These are phyloP conservation scores for Arthrobotrys sinensis DNA, from an alignment of 2,329 filamentous ascomycete genomes.

Conservation along the genomic window DNA sequence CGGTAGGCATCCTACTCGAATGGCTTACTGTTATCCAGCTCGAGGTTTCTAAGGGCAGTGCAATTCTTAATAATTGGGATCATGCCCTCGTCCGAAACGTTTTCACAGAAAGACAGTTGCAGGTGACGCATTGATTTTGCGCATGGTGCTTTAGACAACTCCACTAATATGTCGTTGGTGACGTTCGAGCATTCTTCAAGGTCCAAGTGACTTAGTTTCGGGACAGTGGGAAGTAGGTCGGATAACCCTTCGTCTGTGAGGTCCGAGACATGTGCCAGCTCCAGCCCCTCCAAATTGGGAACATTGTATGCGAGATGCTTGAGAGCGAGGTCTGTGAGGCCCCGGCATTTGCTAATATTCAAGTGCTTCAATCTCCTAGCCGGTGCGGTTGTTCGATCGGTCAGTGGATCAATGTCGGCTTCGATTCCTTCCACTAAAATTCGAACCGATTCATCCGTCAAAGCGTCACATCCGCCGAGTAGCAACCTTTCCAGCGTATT, in stretches of 20 bases:
- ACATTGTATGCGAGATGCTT: slow-evolving; percentile 80
- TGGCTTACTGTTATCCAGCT: slow-evolving; percentile 84
- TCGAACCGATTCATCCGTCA: slow-evolving; percentile 81
- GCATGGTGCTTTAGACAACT: slow-evolving; percentile 83
- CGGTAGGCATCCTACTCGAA: neutral
- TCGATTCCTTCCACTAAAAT: slow-evolving; percentile 82
- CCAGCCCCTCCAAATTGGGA: slow-evolving; percentile 84
- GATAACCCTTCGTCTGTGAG: slow-evolving; percentile 82
- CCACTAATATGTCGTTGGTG: slow-evolving; percentile 81
- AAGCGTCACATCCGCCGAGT: slow-evolving; percentile 82
- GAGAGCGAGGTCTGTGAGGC: slow-evolving; percentile 81
- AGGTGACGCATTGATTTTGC: slow-evolving; percentile 81
- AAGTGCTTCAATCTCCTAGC: slow-evolving; percentile 85
- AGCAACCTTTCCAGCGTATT: slow-evolving; percentile 88
- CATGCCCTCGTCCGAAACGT: slow-evolving; percentile 85
- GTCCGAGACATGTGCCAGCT: slow-evolving; percentile 82
- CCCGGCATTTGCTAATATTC: slow-evolving; percentile 84
- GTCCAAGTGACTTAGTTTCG: slow-evolving; percentile 86
- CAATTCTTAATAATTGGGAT: slow-evolving; percentile 85
- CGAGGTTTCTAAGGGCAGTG: slow-evolving; percentile 77
- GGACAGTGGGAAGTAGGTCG: slow-evolving; percentile 80
- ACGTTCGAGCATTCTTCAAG: slow-evolving; percentile 86
- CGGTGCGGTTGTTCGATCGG: slow-evolving; percentile 81
- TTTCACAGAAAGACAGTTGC: slow-evolving; percentile 91
- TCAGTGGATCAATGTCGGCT: slow-evolving; percentile 85